Conservation (phyloP, 139 green algal species). For the Tetraselmis striata region DNA sequence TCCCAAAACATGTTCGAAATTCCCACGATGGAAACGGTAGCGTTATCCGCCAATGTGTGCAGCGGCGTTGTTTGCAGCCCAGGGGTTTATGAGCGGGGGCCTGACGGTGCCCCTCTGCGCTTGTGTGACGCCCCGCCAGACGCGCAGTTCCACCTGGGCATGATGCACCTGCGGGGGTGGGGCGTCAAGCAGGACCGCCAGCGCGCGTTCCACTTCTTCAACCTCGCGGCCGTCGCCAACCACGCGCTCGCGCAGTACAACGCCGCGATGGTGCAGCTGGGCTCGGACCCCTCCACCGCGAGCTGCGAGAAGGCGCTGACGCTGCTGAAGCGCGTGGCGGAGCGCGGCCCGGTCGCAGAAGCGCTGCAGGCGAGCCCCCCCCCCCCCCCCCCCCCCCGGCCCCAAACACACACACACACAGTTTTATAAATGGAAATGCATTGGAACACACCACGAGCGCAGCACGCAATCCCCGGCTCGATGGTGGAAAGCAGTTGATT, state of each 20-base stretch:
- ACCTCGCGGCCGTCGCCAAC: slow-evolving; percentile 28
- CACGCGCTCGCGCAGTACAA: slow-evolving; percentile 87
- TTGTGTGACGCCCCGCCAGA: slow-evolving; percentile 26
- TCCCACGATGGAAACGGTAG: no score
- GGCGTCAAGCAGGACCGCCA: slow-evolving; percentile 10
- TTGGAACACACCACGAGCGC: no score
- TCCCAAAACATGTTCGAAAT: no score
- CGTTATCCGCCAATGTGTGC: no score
- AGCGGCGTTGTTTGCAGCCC: no score
- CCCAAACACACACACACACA: no score
- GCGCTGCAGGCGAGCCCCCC: slow-evolving; percentile 33
- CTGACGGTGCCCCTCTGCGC: background rate
- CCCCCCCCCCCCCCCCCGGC: no score
- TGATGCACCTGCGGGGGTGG: slow-evolving; percentile 69
- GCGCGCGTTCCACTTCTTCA: slow-evolving; percentile 33
- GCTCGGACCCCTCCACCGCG: background rate
- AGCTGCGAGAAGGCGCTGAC: slow-evolving; percentile 24
- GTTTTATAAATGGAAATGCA: no score
- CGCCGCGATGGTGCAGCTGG: slow-evolving; percentile 79
- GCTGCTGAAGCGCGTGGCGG: slow-evolving; percentile 39
- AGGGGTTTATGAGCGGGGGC: no score
- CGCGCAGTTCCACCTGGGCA: slow-evolving; percentile 68
- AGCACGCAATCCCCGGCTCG: no score
- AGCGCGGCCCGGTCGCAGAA: slow-evolving; percentile 34
- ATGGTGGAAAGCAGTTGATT: no score